Evolutionary conservation across 164 flowering plant genomes (phyloP).

Genomic region (Protea cynaroides): DNA sequence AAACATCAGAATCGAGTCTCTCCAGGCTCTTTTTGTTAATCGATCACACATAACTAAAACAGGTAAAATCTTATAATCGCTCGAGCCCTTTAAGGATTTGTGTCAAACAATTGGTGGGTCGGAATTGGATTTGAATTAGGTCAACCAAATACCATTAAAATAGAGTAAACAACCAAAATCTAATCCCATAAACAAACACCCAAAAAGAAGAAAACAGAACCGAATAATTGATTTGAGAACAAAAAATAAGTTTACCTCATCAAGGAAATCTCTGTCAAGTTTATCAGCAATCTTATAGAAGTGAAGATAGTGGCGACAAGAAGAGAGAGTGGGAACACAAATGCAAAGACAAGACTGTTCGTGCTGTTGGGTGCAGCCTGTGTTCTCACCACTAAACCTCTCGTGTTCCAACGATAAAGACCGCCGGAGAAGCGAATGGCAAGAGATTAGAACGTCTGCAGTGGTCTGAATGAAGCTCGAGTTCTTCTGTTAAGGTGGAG

Average conservation of each 20-base stretch:
- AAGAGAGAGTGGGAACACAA: constrained; percentile 68
- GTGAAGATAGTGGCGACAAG: constrained; percentile 60
- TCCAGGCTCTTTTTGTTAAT: no score
- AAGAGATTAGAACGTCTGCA: background rate
- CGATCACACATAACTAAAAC: no score
- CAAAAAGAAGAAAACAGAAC: background rate
- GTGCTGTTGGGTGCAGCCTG: constrained; percentile 47
- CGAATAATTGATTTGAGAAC: background rate
- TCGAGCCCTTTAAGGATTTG: background rate
- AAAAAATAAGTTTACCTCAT: constrained; percentile 51
- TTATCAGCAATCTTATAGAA: constrained; percentile 63
- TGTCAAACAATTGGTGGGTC: background rate
- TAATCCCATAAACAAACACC: background rate
- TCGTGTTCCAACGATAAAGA: constrained; percentile 9
- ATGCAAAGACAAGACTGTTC: constrained; percentile 50
- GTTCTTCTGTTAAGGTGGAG: background rate
- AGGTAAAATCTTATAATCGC: no score
- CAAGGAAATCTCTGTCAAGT: constrained; percentile 69
- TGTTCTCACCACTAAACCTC: constrained; percentile 28
- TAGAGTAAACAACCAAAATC: no score
- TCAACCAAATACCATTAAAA: background rate
- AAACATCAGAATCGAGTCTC: no score
- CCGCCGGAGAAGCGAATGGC: constrained; percentile 9
- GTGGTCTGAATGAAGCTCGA: background rate
- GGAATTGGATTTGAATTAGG: background rate